Evolutionary conservation across 257 asterid genomes (phyloP).

Genomic region (Solanum tarapatanum): DNA sequence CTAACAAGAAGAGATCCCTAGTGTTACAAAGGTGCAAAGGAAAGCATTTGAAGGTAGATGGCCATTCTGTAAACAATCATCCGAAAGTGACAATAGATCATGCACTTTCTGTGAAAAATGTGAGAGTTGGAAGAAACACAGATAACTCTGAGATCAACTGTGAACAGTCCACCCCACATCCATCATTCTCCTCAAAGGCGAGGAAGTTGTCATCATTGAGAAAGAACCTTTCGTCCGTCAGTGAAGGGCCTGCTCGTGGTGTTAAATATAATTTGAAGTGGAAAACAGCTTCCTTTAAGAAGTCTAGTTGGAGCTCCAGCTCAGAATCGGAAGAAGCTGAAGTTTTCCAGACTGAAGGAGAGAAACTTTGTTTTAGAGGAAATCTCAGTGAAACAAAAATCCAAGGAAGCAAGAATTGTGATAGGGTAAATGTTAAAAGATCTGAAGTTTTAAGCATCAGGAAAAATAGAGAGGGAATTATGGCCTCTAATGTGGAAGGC

Average conservation of each 20-base stretch:
- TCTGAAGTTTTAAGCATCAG: constrained; percentile 17
- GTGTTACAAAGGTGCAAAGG: constrained; percentile 17
- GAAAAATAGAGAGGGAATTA: constrained; percentile 19
- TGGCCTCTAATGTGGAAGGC: constrained; percentile 19
- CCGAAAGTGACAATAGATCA: constrained; percentile 11
- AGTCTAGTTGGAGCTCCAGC: constrained; percentile 8
- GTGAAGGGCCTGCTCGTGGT: constrained; percentile 24
- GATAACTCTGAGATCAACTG: constrained; percentile 15
- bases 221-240: constrained; percentile 28
- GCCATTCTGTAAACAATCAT: constrained; percentile 11
- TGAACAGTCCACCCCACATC: constrained; percentile 13
- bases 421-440: constrained; percentile 12
- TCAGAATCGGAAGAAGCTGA: constrained; percentile 32
- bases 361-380: constrained; percentile 13
- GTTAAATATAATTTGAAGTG: constrained; percentile 23
- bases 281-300: constrained; percentile 25
- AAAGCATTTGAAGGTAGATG: constrained; percentile 23
- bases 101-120: constrained; percentile 9
- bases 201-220: constrained; percentile 44
- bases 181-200: constrained; percentile 20
- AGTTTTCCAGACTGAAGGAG: constrained; percentile 18
- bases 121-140: constrained; percentile 19
- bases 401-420: constrained; percentile 10
- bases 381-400: constrained; percentile 7
- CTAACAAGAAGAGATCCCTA: constrained; percentile 13